Evolutionary conservation across 257 asterid genomes (phyloP), one percentile per base, ranked within the genome.

Genomic region (Penstemon barbatus): DNA sequence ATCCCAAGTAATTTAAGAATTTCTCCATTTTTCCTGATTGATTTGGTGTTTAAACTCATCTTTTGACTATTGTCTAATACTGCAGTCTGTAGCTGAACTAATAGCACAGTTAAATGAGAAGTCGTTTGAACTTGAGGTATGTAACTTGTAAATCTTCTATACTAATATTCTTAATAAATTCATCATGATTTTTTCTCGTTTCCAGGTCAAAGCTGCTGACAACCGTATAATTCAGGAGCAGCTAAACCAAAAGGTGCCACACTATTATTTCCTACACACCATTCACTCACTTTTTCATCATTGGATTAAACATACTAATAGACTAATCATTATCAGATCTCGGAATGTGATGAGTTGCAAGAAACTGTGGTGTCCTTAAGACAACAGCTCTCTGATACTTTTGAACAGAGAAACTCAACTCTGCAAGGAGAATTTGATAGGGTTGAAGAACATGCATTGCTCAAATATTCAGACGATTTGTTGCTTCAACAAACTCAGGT

Each of bases 41-140:
- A 57, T 57, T 65, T 25, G 15, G 57, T 66, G 57, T 49, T 55
- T 53, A 38, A 51, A 44, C 59, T 43, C 71, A 64, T 63, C 44
- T 68, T 45, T 56, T 65, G 80, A 75, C 56, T 75, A 38, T 57
- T 76, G 54, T 18, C 57, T 77, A 56, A 48, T 54, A 66, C 69
- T 80, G 85, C 95, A 94, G 98, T 61, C 86, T 38, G 73, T 86
- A 65, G 76, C 90, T 74, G 96, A 91, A 81, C 80, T 94, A 36
- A 54, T 81, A 86, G 91, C 81, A 40, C 98, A 89, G 77, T 78
- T 94, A 75, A 83, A 91, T 80, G 97, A 91, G 88, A 91, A 91
- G 79, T 83, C 98, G 58, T 85, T 94, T 82, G 99, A 94, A 77
- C 99, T 94, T 76, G 99, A 91, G 99, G 99, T 91, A 86, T 45